Conservation (phyloP, 805 yeast species). For the Cyberlindnera mrakii region DNA sequence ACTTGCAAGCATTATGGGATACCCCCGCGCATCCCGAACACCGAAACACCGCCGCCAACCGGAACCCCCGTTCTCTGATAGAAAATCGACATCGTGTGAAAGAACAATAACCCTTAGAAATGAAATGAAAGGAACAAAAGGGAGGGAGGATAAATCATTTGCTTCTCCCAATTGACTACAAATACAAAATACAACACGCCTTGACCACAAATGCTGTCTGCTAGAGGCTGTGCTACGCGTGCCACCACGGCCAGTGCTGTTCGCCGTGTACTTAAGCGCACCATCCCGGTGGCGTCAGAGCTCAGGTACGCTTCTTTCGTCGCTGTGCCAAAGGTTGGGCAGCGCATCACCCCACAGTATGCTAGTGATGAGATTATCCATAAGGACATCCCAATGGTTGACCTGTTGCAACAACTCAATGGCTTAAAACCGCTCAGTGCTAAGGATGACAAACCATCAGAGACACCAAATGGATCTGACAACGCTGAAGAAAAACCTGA, state of each 20-base stretch:
- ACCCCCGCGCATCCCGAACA: too few species aligned
- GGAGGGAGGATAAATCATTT: neutral
- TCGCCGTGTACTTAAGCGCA: neutral
- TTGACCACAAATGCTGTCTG: slow-evolving; percentile 5
- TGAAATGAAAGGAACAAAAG: too few species aligned
- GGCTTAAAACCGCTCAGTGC: slow-evolving; percentile 12
- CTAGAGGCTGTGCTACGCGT: slow-evolving; percentile 2
- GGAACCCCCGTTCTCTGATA: too few species aligned
- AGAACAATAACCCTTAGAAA: too few species aligned
- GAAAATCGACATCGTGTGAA: too few species aligned
- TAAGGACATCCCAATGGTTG: slow-evolving; percentile 12
- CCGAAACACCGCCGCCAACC: too few species aligned
- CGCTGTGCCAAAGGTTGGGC: neutral
- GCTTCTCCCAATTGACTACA: neutral
- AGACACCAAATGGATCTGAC: neutral
- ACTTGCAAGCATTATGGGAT: too few species aligned
- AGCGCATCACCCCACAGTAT: neutral
- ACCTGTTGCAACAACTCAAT: slow-evolving; percentile 20
- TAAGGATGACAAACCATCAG: slow-evolving; percentile 6
- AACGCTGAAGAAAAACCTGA: slow-evolving; percentile 6
- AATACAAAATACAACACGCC: neutral
- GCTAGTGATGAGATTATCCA: neutral
- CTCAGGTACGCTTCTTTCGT: neutral
- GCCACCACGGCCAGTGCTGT: slow-evolving; percentile 1
- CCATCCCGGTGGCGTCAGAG: neutral